phyloP scores from a whole-genome alignment of 257 asterid genomes.

The Eucommia ulmoides region DNA sequence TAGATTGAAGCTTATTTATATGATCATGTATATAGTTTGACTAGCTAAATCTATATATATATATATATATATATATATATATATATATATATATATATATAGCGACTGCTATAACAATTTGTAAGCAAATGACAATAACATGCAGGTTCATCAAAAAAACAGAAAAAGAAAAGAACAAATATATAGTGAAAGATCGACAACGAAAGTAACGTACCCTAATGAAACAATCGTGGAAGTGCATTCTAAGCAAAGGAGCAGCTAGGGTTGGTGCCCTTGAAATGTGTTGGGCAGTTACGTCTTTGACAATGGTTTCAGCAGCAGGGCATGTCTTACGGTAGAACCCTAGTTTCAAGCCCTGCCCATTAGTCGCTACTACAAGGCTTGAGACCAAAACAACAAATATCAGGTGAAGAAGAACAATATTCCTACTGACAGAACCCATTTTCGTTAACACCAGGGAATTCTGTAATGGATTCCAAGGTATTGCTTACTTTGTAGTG shows the following conservation, averaged over 20 bases:
- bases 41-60: no score
- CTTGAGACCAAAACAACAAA: constrained; percentile 4
- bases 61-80: no score
- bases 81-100: no score
- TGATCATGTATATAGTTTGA: background rate
- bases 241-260: constrained; percentile 44
- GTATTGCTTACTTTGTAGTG: no score
- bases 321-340: constrained; percentile 40
- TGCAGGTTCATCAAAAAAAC: no score
- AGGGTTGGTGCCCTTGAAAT: constrained; percentile 31
- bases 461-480: no score
- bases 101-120: no score
- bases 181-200: no score
- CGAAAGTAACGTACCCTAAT: constrained; percentile 27
- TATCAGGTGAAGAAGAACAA: constrained; percentile 11
- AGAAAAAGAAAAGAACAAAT: background rate
- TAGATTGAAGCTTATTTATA: background rate
- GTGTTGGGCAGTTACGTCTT: constrained; percentile 11
- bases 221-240: constrained; percentile 73
- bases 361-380: constrained; percentile 11
- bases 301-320: constrained; percentile 24
- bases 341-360: constrained; percentile 16
- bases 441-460: no score
- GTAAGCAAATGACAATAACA: no score
- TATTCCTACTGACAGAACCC: no score